Evolutionary conservation across 2,329 filamentous ascomycete species (phyloP).

Genomic region (Aspergillus unguis): DNA sequence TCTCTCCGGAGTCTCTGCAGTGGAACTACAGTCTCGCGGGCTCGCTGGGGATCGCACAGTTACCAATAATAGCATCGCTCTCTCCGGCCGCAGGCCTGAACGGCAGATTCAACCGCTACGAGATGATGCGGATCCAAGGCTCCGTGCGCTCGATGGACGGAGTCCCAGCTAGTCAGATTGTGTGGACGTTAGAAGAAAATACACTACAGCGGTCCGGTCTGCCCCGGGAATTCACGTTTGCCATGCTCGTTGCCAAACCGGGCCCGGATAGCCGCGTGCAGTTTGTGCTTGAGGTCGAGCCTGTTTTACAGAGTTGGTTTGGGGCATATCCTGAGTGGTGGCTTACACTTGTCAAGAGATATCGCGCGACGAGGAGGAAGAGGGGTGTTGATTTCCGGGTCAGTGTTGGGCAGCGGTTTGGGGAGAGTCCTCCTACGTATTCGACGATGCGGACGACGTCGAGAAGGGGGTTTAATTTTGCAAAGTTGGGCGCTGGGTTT

Average conservation of each 20-base stretch:
- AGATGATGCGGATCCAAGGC: conserved; percentile 52
- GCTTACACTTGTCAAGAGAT: conserved; percentile 34
- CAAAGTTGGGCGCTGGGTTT: conserved; percentile 38
- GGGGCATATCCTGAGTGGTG: conserved; percentile 44
- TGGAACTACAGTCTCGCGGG: conserved; percentile 49
- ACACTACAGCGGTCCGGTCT: conserved; percentile 47
- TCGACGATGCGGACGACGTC: conserved; percentile 12
- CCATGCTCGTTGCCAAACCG: conserved; percentile 48
- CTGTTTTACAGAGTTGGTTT: conserved; percentile 39
- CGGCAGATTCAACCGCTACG: conserved; percentile 44
- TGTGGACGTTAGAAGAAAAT: conserved; percentile 53
- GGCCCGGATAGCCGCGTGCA: conserved; percentile 36
- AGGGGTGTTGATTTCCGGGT: conserved; percentile 39
- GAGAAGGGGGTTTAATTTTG: conserved; percentile 46
- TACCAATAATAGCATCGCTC: conserved; percentile 42
- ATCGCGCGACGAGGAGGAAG: conserved; percentile 38
- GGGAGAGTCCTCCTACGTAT: conserved; percentile 21
- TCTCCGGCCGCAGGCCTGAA: conserved; percentile 42
- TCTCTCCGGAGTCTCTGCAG: conserved; percentile 48
- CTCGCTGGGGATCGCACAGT: conserved; percentile 46
- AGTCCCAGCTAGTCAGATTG: conserved; percentile 44
- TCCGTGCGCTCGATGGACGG: conserved; percentile 44
- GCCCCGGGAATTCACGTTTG: conserved; percentile 52
- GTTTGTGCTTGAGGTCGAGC: conserved; percentile 44
- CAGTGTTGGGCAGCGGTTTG: conserved; percentile 46